Percentiles rank a stretch among this genome's conserved stretches.
Evolutionary conservation across 306 rosid genomes (phyloP).

Genomic region (Lathyrus tuberosus): DNA sequence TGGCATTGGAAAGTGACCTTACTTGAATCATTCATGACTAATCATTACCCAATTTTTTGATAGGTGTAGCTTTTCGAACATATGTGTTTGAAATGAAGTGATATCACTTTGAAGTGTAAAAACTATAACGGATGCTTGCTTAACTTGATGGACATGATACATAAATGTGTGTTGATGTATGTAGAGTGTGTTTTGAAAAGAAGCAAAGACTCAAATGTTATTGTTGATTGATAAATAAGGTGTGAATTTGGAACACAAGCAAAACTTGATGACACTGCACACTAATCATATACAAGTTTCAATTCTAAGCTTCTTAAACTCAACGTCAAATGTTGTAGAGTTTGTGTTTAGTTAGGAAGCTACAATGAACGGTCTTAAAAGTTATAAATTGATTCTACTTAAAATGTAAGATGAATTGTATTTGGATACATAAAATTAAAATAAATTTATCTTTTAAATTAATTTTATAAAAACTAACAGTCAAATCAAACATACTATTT

Average conservation of each 20-base stretch:
- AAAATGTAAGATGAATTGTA: no score
- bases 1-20: neutral
- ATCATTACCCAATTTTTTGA: neutral
- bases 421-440: no score
- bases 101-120: neutral
- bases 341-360: no score
- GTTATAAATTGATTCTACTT: no score
- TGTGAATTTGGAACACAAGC: neutral
- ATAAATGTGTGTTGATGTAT: neutral
- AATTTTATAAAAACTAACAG: no score
- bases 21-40: neutral
- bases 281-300: neutral
- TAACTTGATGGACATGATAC: neutral
- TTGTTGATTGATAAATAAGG: neutral
- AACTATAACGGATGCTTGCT: neutral
- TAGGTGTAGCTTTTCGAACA: neutral
- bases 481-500: no score
- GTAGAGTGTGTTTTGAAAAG: neutral
- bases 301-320: no score
- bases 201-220: neutral
- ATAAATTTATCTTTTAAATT: no score
- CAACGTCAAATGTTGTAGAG: no score
- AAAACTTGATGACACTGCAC: slow-evolving; percentile 1
- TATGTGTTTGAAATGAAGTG: neutral
- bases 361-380: no score